Conservation (phyloP, 23 red algal species). For the Gracilaria domingensis region DNA sequence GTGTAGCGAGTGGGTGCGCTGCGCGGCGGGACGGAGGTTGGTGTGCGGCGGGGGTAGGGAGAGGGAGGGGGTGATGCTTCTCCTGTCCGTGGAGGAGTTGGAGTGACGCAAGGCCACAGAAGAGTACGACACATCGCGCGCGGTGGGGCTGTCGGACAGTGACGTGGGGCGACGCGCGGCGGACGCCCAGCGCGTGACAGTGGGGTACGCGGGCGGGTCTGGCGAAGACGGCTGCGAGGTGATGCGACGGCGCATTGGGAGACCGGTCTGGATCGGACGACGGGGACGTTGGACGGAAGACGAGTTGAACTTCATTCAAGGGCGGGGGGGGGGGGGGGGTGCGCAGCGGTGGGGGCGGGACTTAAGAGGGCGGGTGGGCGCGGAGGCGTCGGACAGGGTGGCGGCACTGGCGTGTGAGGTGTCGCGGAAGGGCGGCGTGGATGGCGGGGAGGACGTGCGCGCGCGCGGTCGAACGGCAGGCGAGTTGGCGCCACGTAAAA, state of each 20-base stretch:
- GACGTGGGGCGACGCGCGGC: conserved; percentile 22
- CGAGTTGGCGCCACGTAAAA: background rate
- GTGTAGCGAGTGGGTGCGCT: conserved; percentile 36
- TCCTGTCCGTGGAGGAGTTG: conserved; percentile 10
- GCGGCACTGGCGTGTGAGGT: background rate
- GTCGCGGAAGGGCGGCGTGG: background rate
- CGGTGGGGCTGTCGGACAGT: conserved; percentile 19
- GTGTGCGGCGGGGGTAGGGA: conserved; percentile 22
- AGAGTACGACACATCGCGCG: conserved; percentile 25
- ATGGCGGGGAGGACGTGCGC: background rate
- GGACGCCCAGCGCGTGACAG: conserved; percentile 26
- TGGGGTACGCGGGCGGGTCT: conserved; percentile 26
- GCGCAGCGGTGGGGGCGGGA: background rate
- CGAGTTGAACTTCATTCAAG: conserved; percentile 14
- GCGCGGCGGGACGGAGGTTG: conserved; percentile 12
- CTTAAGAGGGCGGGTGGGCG: background rate
- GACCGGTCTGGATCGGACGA: background rate
- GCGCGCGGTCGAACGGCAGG: background rate
- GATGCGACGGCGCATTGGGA: conserved; percentile 16
- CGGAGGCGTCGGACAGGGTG: background rate
- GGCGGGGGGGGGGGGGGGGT: background rate
- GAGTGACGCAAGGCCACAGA: conserved; percentile 30
- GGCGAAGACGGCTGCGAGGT: conserved; percentile 27
- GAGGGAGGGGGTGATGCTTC: background rate
- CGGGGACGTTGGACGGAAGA: background rate